A percentile compares a stretch with the other conserved stretches of the same genome.
Evolutionary conservation across 768 basidiomycete species (phyloP).

Genomic region (Glaciozyma martinii): DNA sequence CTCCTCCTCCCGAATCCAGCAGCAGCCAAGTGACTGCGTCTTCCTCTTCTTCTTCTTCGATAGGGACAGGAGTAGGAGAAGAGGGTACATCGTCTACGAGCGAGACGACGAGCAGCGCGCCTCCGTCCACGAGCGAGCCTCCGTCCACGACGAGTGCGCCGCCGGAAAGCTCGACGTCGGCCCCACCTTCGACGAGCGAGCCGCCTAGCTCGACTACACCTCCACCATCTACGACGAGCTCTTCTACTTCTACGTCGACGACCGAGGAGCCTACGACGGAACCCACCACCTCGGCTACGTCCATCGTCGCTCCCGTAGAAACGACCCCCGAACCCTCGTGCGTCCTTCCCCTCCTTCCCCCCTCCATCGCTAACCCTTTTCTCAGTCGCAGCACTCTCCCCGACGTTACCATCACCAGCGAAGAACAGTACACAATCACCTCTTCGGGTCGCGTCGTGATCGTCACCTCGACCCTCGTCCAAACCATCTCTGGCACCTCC

Average conservation of each 20-base stretch:
- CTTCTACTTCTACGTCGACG: neutral
- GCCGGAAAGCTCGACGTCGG: neutral
- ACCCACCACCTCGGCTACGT: neutral
- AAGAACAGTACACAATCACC: slow-evolving; percentile 19
- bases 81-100: neutral
- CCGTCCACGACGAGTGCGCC: neutral
- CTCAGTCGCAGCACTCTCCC: neutral
- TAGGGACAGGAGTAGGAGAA: neutral
- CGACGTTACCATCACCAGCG: neutral
- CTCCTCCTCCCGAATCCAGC: too few relatives aligned
- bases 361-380: neutral
- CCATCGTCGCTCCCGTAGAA: neutral
- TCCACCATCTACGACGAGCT: neutral
- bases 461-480: slow-evolving; percentile 20
- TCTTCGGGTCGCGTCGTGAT: slow-evolving; percentile 26
- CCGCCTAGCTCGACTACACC: neutral
- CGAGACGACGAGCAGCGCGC: neutral
- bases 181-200: neutral
- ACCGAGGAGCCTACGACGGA: neutral
- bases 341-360: neutral
- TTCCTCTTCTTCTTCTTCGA: neutral
- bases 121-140: neutral
- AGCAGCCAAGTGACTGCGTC: too few relatives aligned
- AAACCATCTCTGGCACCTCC: neutral
- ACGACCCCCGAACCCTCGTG: neutral